Conservation (phyloP, 495 filamentous ascomycete species). For the Pseudevernia furfuracea region DNA sequence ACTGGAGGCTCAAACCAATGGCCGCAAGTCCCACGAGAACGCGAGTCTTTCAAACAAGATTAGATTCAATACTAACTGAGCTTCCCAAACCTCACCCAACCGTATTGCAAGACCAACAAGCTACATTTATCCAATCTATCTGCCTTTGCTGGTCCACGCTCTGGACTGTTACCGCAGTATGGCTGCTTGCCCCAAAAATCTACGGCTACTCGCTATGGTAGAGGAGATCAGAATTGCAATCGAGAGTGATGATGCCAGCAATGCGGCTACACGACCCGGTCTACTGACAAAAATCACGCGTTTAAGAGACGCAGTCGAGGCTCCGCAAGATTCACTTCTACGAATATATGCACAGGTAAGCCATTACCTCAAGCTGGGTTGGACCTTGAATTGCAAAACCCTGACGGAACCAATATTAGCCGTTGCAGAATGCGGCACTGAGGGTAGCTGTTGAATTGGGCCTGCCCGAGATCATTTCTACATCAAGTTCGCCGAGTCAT, state of each 20-base stretch:
- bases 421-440: conserved; percentile 26
- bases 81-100: not conserved
- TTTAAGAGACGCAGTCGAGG: not conserved
- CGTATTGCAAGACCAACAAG: not conserved
- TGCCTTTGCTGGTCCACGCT: not conserved
- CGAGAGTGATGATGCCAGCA: not conserved
- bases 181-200: not conserved
- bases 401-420: conserved; percentile 2
- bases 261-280: not conserved
- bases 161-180: not conserved
- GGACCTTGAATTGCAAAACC: not conserved
- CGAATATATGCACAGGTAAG: not conserved
- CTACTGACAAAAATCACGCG: not conserved
- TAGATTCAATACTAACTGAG: not conserved
- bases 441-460: conserved; percentile 27
- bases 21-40: not conserved
- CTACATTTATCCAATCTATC: not conserved
- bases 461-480: conserved; percentile 6
- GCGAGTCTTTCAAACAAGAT: not conserved
- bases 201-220: not conserved
- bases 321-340: not conserved
- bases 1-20: not conserved
- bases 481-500: not conserved
- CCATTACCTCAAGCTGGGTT: not conserved
- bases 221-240: not conserved